phyloP scores from a whole-genome alignment of 306 rosid species.

The Pyrus bretschneideri region DNA sequence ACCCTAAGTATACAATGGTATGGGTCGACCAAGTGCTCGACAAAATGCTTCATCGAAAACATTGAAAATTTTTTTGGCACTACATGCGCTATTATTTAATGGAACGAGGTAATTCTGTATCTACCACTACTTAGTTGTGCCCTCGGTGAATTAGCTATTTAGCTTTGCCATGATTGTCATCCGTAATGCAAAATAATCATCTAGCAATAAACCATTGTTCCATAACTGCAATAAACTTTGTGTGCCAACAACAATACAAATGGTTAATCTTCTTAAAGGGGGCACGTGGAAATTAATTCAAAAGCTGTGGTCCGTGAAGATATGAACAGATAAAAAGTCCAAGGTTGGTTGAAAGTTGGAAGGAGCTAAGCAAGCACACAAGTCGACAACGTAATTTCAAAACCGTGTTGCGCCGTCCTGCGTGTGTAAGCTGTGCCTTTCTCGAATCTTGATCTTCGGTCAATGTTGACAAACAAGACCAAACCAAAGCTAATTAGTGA shows the following conservation, averaged over 20 bases:
- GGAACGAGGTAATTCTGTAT: no score
- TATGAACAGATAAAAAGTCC: not conserved
- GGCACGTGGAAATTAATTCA: not conserved
- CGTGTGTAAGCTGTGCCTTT: not conserved
- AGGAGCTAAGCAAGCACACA: not conserved
- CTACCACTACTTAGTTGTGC: no score
- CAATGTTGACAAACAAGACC: conserved; percentile 10
- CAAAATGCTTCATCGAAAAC: no score
- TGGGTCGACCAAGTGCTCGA: no score
- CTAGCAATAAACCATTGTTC: not conserved
- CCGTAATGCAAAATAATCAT: no score
- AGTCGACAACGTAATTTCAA: not conserved
- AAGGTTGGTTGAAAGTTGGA: conserved; percentile 7
- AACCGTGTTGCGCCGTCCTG: conserved; percentile 9
- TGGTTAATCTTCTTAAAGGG: not conserved
- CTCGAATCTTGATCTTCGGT: not conserved
- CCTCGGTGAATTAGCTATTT: no score
- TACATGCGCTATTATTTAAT: no score
- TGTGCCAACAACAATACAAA: not conserved
- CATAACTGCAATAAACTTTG: not conserved
- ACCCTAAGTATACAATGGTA: no score
- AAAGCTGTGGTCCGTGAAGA: not conserved
- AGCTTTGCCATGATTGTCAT: no score
- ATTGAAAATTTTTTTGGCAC: no score
- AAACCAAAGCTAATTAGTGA: not conserved